These are phyloP conservation scores for Physcia stellaris DNA, from an alignment of 495 filamentous ascomycete genomes.

Conservation along the genomic window DNA sequence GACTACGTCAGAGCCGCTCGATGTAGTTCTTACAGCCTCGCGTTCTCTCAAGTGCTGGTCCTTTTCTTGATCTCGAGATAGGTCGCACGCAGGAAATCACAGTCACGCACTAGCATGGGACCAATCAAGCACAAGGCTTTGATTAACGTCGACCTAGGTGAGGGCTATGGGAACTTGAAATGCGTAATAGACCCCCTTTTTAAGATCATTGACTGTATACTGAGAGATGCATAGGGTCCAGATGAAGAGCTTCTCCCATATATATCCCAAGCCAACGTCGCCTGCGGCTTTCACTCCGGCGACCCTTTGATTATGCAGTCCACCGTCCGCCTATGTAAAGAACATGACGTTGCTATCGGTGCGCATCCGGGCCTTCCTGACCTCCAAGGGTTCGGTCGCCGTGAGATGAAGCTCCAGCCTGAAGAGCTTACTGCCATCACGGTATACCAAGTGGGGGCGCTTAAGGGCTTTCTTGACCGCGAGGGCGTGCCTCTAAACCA, in stretches of 20 bases:
- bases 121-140: constrained; percentile 34
- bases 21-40: too few species aligned
- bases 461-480: constrained; percentile 39
- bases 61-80: too few species aligned
- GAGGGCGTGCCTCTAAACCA: constrained; percentile 42
- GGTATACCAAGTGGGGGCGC: constrained; percentile 45
- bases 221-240: constrained; percentile 21
- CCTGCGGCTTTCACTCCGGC: constrained; percentile 47
- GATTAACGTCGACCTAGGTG: constrained; percentile 40
- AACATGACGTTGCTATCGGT: constrained; percentile 37
- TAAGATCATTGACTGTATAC: background rate
- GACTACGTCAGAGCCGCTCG: too few species aligned
- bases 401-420: constrained; percentile 38
- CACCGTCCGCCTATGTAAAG: constrained; percentile 41
- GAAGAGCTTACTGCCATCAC: constrained; percentile 43
- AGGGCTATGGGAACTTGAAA: constrained; percentile 26
- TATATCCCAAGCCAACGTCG: constrained; percentile 49
- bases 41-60: too few species aligned
- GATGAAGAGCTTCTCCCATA: constrained; percentile 44
- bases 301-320: constrained; percentile 47
- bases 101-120: constrained; percentile 19
- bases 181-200: constrained; percentile 3
- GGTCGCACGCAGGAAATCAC: too few species aligned
- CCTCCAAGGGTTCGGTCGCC: constrained; percentile 47
- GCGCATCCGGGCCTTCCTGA: constrained; percentile 50